Percentiles rank a stretch among this genome's conserved stretches.
These are phyloP conservation scores for Pleurotus tuber-regium DNA, from an alignment of 768 basidiomycete genomes.

Conservation along the genomic window DNA sequence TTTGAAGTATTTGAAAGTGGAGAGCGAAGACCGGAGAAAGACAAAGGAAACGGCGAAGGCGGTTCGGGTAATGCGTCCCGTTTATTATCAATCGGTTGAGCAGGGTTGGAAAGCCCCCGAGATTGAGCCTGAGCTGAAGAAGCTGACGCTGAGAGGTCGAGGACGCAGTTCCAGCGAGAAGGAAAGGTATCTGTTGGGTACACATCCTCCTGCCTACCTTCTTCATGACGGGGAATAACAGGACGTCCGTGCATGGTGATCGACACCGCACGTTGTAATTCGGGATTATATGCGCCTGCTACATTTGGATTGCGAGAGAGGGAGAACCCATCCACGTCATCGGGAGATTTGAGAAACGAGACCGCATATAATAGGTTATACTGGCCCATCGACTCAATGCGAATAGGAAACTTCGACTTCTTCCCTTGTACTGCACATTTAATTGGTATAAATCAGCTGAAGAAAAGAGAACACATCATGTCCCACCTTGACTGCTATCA, in stretches of 20 bases:
- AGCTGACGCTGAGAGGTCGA: constrained; percentile 57
- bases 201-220: constrained; percentile 12
- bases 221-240: constrained; percentile 31
- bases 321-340: constrained; percentile 48
- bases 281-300: constrained; percentile 27
- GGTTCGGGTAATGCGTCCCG: constrained; percentile 66
- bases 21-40: constrained; percentile 20
- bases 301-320: constrained; percentile 24
- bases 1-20: not conserved
- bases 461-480: too few relatives aligned
- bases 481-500: constrained; percentile 46
- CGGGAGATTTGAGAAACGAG: constrained; percentile 68
- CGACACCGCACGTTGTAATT: constrained; percentile 72
- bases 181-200: constrained; percentile 78
- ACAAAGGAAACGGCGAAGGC: constrained; percentile 72
- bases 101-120: constrained; percentile 8
- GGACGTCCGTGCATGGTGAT: constrained; percentile 81
- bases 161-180: constrained; percentile 87
- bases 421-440: constrained; percentile 23
- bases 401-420: constrained; percentile 64
- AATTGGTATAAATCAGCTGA: too few relatives aligned
- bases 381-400: constrained; percentile 71
- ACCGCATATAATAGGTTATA: constrained; percentile 89
- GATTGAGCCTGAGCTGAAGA: not conserved
- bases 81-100: not conserved